Evolutionary conservation across 352 stramenopile species (phyloP), one percentile per base, ranked within the genome.

Genomic region (Globisporangium sylvaticum): DNA sequence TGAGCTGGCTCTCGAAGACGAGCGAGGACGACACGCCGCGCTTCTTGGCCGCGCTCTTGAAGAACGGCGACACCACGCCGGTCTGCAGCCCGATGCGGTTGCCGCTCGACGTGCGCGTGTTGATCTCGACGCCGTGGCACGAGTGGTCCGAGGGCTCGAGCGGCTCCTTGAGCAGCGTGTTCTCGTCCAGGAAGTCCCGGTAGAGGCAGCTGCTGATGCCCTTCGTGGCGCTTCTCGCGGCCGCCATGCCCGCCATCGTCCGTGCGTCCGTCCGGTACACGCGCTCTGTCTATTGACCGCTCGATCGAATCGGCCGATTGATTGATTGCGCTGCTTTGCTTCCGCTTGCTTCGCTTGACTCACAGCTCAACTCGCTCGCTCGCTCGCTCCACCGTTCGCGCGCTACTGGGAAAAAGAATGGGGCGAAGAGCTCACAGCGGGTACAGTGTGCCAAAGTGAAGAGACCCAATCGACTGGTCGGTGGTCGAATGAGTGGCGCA

Each of bases 41-140:
- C 75, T 88, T 89, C 76, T 87, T 89, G 67, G 79, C 75, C n/a
- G 75, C 78, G 44, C 76, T 77, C 39, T 87, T 82, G 64, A 93
- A 90, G 67, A 91, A 91, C 4, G 85, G 87, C 27, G 83, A 81
- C 20, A 90, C 67, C 20, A 91, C 75, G 53, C 72, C 70, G 12
- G 83, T 90, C 65, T 83, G 67, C 22, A 93, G 68, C 0, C 75
- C 81, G 12, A 93, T 67, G 18, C 72, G 73, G 50, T 71, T 78
- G 48, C 85, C 85, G 42, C 72, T 90, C 14, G 80, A 67, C 6
- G 85, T 91, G 55, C 77, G 58, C 18, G 81, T 74, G 57, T 76
- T 80, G 60, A 93, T 72, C 62, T 75, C 69, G 20, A 89, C 69
- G 32, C 64, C 70, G 65, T 93, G 85, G 29, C 70, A 73, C 34